Evolutionary conservation across 2,329 filamentous ascomycete genomes (phyloP), one percentile per base, ranked within the genome.

Genomic region (Colletotrichum viniferum): DNA sequence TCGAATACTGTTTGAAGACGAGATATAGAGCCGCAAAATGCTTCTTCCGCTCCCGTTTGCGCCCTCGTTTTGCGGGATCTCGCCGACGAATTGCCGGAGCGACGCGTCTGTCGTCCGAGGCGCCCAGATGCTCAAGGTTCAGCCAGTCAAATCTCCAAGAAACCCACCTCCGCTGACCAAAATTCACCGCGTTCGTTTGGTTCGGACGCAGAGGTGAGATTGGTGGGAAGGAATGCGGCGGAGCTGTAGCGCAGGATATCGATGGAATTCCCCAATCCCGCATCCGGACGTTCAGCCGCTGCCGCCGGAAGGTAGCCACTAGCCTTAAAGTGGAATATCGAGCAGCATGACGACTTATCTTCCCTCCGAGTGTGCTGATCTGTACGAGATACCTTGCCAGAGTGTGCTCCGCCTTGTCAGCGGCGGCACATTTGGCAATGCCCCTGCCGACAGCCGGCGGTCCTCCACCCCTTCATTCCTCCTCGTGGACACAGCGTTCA

Each of bases 261-360:
- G 26, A 24, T 52, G 58, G 69, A 43, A 61, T 32, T 60, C 52
- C 9, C 63, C 28, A 32, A 28, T 58, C n/a, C 69, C 34, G 73
- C 63, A 68, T 73, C 56, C 69, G 69, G 73, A 30, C n/a, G 38
- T 64, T 64, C 58, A 73, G 58, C 58, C 38, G 69, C 62, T 72
- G 43, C 28, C 55, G 38, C 28, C 24, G 24, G 21, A 16, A 72
- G 58, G 62, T 24, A 7, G 56, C 69, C 60, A 55, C 56, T 66
- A 75, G 68, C 34, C 69, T 61, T 12, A 52, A 71, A 61, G n/a
- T 58, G 26, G 67, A 52, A 64, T 21, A 18, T 55, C n/a, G 21
- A 36, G 55, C 28, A 52, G 30, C 32, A 32, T 32, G 36, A 24
- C 30, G 28, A 62, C 21, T 18, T 16, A 24, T 21, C 55, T 18